Base-by-base conservation (phyloP, 78 protist species). In the Dictyostelium citrinum region DNA sequence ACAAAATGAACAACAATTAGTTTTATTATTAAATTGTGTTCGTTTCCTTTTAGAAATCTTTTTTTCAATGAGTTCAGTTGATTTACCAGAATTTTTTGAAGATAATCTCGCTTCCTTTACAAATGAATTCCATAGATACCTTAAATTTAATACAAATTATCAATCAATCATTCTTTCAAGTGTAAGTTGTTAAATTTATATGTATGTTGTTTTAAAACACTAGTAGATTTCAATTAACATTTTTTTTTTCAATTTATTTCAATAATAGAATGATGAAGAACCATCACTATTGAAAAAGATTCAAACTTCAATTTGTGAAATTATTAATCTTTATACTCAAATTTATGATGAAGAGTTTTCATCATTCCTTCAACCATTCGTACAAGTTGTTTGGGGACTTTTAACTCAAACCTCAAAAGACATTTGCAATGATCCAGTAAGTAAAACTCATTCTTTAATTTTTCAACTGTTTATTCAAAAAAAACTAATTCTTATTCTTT, bases 51-150 rank as follows among this genome's bases (percentile, higher is more conserved):
- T 83, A 4, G 88, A 91, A 81, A 95, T 95, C n/a, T 95, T 84
- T 75, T 74, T 41, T 14, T 90, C 83, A 29, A 24, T 95, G 79
- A 95, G 91, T 64, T 76, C 64, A n/a, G 91, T 95, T 12, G 97
- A 95, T 60, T 68, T 97, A 46, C 98, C 98, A 31, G 98, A 93
- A 72, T 97, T 68, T 74, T 97, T 97, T 55, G 98, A 97, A 61
- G 97, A 97, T 81, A 92, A 96, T 83, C 72, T 97, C 71, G 49
- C 9, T 16, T 31, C 64, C 8, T 97, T 90, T 79, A 78, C 96
- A 72, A 49, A 8, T 12, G 84, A 60, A 33, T 97, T 97, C 81
- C 77, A 45, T 20, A 20, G 41, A 51, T 78, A 76, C 55, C 49
- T 58, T 58, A 43, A 24, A 31, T 60, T 45, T 60, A 91, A 51